These are phyloP conservation scores for Puccinia brachypodii DNA, from an alignment of 1,284 basidiomycete species.

Conservation along the genomic window DNA sequence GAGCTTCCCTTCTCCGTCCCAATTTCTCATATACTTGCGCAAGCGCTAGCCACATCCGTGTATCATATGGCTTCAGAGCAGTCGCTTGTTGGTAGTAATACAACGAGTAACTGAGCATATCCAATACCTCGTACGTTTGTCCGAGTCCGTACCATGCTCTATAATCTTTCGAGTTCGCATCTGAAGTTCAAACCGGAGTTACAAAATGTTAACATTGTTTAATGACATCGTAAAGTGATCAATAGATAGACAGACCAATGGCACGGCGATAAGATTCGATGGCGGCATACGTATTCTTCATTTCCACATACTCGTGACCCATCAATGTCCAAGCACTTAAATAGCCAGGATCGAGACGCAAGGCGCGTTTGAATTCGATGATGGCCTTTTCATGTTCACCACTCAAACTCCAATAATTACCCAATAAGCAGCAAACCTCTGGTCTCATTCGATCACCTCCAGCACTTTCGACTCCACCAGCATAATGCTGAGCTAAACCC, in stretches of 20 bases:
- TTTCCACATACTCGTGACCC: conserved; percentile 97
- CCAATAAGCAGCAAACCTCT: conserved; percentile 87
- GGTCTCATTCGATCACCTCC: conserved; percentile 82
- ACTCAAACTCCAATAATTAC: conserved; percentile 92
- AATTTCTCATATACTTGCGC: conserved; percentile 92
- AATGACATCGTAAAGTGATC: neutral
- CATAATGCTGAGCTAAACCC: conserved; percentile 85
- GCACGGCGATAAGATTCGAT: conserved; percentile 96
- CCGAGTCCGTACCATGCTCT: conserved; percentile 98
- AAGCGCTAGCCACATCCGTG: conserved; percentile 91
- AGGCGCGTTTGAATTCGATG: conserved; percentile 89
- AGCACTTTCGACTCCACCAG: conserved; percentile 58
- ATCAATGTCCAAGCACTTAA: conserved; percentile 98
- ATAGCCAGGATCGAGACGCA: conserved; percentile 89
- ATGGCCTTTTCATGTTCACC: conserved; percentile 94
- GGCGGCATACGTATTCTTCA: conserved; percentile 98
- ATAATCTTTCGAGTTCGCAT: conserved; percentile 94
- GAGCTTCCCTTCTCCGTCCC: conserved; percentile 59
- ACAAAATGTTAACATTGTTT: neutral
- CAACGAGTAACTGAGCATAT: conserved; percentile 92
- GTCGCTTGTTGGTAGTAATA: conserved; percentile 97
- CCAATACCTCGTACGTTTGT: conserved; percentile 93
- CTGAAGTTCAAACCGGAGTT: conserved; percentile 57
- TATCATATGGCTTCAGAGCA: conserved; percentile 91
- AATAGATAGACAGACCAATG: conserved; percentile 66